These are phyloP conservation scores for Myochromella boudieri DNA, from an alignment of 768 basidiomycete genomes.

Conservation along the genomic window DNA sequence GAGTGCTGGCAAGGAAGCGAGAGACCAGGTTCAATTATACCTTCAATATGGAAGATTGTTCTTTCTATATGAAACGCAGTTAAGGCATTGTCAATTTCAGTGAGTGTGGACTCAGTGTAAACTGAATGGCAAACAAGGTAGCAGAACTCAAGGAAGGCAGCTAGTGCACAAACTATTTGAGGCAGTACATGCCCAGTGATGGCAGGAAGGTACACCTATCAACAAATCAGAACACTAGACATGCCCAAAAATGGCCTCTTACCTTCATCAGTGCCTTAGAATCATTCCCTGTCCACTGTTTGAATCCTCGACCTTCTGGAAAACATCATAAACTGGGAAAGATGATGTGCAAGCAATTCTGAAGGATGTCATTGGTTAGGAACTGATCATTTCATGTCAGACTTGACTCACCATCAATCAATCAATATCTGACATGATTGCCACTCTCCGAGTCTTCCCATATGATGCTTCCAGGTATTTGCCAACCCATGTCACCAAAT, in stretches of 20 bases:
- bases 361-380: neutral
- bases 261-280: slow-evolving; percentile 2
- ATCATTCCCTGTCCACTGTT: slow-evolving; percentile 9
- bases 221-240: neutral
- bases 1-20: slow-evolving; percentile 19
- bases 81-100: slow-evolving; percentile 1
- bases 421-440: slow-evolving; percentile 2
- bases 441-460: neutral
- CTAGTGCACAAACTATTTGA: slow-evolving; percentile 16
- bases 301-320: slow-evolving; percentile 1
- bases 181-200: too few species aligned
- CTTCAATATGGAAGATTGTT: slow-evolving; percentile 5
- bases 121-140: neutral
- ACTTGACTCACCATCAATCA: neutral
- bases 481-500: neutral
- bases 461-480: neutral
- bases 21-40: slow-evolving; percentile 12
- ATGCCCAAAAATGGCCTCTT: neutral
- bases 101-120: too few species aligned
- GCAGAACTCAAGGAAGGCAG: too few species aligned
- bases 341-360: neutral
- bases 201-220: slow-evolving; percentile 25
- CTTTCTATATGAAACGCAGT: slow-evolving; percentile 20
- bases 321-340: neutral
- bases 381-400: neutral